phyloP scores from a whole-genome alignment of 768 basidiomycete genomes.

The Sporobolomyces pararoseus region DNA sequence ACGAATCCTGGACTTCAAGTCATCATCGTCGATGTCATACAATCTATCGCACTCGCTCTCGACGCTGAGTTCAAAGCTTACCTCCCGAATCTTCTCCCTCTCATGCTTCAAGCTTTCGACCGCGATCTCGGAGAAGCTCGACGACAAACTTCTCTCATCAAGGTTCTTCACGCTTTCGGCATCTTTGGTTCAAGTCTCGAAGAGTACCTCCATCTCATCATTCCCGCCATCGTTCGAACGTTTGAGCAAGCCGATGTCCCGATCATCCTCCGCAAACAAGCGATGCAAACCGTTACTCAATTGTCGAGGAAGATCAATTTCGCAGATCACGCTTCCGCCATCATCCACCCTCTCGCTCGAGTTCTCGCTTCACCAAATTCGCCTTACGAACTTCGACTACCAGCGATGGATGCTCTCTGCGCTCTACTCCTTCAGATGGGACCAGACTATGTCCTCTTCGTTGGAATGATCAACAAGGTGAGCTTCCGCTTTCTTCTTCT shows the following conservation, averaged over 20 bases:
- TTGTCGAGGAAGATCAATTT: slow-evolving; percentile 91
- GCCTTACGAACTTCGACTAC: slow-evolving; percentile 64
- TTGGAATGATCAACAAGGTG: slow-evolving; percentile 95
- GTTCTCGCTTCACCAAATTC: slow-evolving; percentile 66
- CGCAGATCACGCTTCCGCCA: slow-evolving; percentile 92
- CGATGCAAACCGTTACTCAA: slow-evolving; percentile 85
- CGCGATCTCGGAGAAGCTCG: slow-evolving; percentile 74
- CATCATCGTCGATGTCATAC: slow-evolving; percentile 85
- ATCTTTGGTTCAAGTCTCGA: slow-evolving; percentile 96
- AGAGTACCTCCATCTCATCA: slow-evolving; percentile 93
- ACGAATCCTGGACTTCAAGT: slow-evolving; percentile 69
- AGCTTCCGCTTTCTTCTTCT: slow-evolving; percentile 32
- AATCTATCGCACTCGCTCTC: slow-evolving; percentile 84
- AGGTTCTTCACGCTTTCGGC: slow-evolving; percentile 88
- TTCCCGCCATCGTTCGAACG: slow-evolving; percentile 86
- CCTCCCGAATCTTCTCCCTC: slow-evolving; percentile 80
- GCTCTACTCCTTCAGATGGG: slow-evolving; percentile 89
- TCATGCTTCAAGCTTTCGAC: slow-evolving; percentile 85
- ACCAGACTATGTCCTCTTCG: slow-evolving; percentile 94
- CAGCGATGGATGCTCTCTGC: slow-evolving; percentile 89
- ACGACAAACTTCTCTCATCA: slow-evolving; percentile 60
- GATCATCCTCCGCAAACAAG: slow-evolving; percentile 72
- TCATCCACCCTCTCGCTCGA: slow-evolving; percentile 89
- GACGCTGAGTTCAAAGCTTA: slow-evolving; percentile 98
- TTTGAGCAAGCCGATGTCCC: slow-evolving; percentile 78